These are phyloP conservation scores for Ochetophila trinervis DNA, from an alignment of 306 rosid genomes.

Conservation along the genomic window DNA sequence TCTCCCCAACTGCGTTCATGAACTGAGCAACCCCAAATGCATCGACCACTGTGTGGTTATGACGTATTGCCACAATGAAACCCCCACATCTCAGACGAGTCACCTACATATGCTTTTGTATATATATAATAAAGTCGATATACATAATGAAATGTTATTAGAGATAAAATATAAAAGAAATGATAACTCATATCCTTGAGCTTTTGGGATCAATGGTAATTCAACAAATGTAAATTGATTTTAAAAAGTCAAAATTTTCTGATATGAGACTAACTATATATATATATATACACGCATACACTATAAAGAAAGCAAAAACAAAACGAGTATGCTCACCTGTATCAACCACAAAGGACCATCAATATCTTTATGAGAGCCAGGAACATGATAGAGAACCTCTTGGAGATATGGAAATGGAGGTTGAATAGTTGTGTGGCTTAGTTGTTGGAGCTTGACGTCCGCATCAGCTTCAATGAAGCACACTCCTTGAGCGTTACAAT, in stretches of 20 bases:
- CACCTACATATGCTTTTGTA: neutral
- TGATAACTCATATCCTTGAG: no score
- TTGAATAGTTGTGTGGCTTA: conserved; percentile 7
- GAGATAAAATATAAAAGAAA: no score
- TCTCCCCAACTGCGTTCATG: conserved; percentile 23
- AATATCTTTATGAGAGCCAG: conserved; percentile 1
- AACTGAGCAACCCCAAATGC: conserved; percentile 9
- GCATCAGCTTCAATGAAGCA: conserved; percentile 24
- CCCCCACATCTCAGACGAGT: conserved; percentile 35
- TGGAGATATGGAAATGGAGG: conserved; percentile 28
- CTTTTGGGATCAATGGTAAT: no score
- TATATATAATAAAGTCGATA: no score
- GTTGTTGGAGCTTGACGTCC: conserved; percentile 9
- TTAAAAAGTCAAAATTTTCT: no score
- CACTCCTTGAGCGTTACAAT: conserved; percentile 32
- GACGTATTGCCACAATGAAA: conserved; percentile 28
- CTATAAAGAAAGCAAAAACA: neutral
- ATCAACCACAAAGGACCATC: conserved; percentile 18
- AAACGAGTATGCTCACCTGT: conserved; percentile 11
- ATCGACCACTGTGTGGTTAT: conserved; percentile 35
- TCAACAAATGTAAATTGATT: no score
- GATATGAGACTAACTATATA: no score
- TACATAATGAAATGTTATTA: no score
- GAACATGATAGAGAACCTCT: conserved; percentile 23
- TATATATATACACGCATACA: no score